These are phyloP conservation scores for Kuraishia ogatae DNA, from an alignment of 805 yeast genomes.

Conservation along the genomic window DNA sequence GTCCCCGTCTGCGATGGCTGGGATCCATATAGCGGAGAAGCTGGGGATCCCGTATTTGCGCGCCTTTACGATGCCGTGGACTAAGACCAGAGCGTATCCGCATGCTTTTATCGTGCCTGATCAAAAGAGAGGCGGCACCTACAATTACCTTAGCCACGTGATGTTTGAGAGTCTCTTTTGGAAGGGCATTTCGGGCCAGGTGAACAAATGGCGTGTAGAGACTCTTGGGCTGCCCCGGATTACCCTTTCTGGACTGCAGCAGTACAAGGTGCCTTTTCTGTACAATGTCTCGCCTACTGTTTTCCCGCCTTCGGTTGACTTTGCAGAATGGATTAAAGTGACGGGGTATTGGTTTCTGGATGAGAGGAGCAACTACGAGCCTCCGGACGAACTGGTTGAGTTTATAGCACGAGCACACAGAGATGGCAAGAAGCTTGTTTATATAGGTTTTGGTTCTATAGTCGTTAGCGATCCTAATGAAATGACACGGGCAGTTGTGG, in stretches of 20 bases:
- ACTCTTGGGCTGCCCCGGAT: slow-evolving; percentile 60
- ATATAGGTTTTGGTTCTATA: slow-evolving; percentile 94
- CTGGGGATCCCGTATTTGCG: slow-evolving; percentile 82
- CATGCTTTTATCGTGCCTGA: slow-evolving; percentile 96
- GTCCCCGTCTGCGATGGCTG: slow-evolving; percentile 95
- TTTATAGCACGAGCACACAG: slow-evolving; percentile 57
- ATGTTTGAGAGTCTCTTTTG: slow-evolving; percentile 89
- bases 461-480: slow-evolving; percentile 78
- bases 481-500: slow-evolving; percentile 68
- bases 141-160: slow-evolving; percentile 87
- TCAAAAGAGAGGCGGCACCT: slow-evolving; percentile 86
- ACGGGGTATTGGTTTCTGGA: slow-evolving; percentile 95
- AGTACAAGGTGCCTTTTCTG: slow-evolving; percentile 74
- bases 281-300: slow-evolving; percentile 85
- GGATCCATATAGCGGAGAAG: slow-evolving; percentile 92
- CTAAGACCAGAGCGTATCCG: slow-evolving; percentile 89
- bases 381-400: slow-evolving; percentile 46
- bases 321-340: slow-evolving; percentile 90
- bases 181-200: slow-evolving; percentile 84
- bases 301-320: slow-evolving; percentile 89
- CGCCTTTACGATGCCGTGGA: slow-evolving; percentile 99
- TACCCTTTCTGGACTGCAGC: slow-evolving; percentile 61
- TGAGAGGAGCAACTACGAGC: slow-evolving; percentile 47
- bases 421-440: slow-evolving; percentile 65
- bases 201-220: slow-evolving; percentile 80